Conservation (phyloP, 306 rosid species). For the Astragalus glycyphyllos region DNA sequence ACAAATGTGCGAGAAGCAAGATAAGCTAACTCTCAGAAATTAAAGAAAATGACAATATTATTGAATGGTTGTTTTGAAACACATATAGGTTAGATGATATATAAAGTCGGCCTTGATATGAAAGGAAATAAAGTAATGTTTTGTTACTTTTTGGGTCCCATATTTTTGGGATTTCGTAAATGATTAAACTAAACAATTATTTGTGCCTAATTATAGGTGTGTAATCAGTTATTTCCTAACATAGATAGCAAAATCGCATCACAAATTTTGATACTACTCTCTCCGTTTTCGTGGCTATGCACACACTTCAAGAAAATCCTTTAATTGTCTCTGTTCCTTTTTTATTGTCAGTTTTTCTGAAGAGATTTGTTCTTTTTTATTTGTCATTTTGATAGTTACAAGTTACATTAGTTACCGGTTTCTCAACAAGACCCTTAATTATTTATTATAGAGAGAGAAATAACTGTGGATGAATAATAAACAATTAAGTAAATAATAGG, state of each 20-base stretch:
- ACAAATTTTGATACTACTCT: too few species aligned
- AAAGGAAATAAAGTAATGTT: neutral
- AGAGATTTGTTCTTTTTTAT: too few species aligned
- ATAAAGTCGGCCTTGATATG: neutral
- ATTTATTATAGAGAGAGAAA: too few species aligned
- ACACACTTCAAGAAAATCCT: too few species aligned
- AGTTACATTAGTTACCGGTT: too few species aligned
- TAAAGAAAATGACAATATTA: neutral
- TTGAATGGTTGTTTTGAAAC: neutral
- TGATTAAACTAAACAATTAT: neutral
- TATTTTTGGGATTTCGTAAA: neutral
- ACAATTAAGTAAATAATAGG: too few species aligned
- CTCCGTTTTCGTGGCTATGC: too few species aligned
- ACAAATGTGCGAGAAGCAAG: constrained; percentile 29
- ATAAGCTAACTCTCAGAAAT: constrained; percentile 3
- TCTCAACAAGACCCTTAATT: too few species aligned
- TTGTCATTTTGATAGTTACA: too few species aligned
- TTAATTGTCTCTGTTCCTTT: too few species aligned
- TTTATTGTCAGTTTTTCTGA: too few species aligned
- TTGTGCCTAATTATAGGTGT: neutral
- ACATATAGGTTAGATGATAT: neutral
- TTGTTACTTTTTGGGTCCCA: neutral
- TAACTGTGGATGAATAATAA: too few species aligned
- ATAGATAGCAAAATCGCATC: neutral
- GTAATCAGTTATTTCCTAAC: neutral